Evolutionary conservation across 805 yeast genomes (phyloP), one percentile per base, ranked within the genome.

Genomic region (Kazachstania kunashirensis): DNA sequence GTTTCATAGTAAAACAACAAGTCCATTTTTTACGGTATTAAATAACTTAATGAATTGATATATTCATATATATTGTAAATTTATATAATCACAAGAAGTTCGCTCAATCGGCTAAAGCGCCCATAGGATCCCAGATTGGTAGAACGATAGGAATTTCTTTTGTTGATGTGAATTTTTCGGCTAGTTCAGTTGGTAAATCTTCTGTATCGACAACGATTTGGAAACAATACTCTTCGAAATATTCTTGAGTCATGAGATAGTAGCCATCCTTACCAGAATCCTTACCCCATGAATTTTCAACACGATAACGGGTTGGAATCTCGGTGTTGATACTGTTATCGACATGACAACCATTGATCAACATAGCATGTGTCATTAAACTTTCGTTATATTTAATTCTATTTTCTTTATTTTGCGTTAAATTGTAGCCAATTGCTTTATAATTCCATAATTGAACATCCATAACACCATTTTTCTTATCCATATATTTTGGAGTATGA

Each of bases 311-410:
- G 19, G 72, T 61, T 18, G 85, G 84, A 41, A 67, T 65, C 6
- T 78, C 79, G 16, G 62, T 44, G 11, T 37, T 30, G 10, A 67
- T 74, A 2, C 17, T 12, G 10, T 33, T 15, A 44, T 79, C 85
- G 25, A 84, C 62, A 57, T 84, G 86, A 31, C 82, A 89, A 23
- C 77, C 95, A 10, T 86, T 78, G 50, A 84, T 73, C 16, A 77
- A 70, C 95, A 84, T 84, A 25, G 95, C 95, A 52, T 84, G 95
- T 12, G 94, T 84, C 94, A 84, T 83, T 45, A 75, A 63, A 17
- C 86, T 78, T 45, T 84, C 77, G 39, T 75, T 76, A 45, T 80
- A 77, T 41, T 67, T 61, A 42, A 85, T 76, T 44, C 94, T 67
- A 34, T 84, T 79, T 15, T 75, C 75, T 64, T 85, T 84, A 34